Evolutionary conservation across 2,329 filamentous ascomycete genomes (phyloP).

Genomic region (Stagonosporopsis chrysanthemi): DNA sequence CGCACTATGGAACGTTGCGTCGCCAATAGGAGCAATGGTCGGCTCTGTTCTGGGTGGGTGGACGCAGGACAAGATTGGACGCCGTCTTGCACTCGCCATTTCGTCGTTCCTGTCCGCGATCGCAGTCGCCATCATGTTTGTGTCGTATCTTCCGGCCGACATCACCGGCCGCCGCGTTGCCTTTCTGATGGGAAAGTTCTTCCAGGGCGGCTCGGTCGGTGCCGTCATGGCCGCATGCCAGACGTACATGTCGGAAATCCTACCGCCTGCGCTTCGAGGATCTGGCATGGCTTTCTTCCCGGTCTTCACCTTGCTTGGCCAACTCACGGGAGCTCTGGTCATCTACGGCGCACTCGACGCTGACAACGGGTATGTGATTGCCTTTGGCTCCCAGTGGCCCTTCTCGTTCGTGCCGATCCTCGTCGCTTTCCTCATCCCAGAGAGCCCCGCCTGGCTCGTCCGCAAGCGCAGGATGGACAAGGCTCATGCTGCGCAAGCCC

Average conservation of each 20-base stretch:
- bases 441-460: slow-evolving; percentile 60
- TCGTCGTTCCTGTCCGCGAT: slow-evolving; percentile 38
- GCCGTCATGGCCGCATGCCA: slow-evolving; percentile 50
- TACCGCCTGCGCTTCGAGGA: slow-evolving; percentile 56
- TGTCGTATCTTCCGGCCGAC: slow-evolving; percentile 35
- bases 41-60: slow-evolving; percentile 38
- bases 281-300: slow-evolving; percentile 60
- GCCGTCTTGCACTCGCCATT: slow-evolving; percentile 31
- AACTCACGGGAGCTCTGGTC: slow-evolving; percentile 54
- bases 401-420: slow-evolving; percentile 55
- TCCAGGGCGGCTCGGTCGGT: slow-evolving; percentile 57
- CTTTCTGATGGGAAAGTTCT: slow-evolving; percentile 57
- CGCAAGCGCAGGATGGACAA: slow-evolving; percentile 51
- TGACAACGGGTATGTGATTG: slow-evolving; percentile 50
- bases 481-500: slow-evolving; percentile 57
- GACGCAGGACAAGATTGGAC: slow-evolving; percentile 38
- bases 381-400: slow-evolving; percentile 56
- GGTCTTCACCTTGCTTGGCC: slow-evolving; percentile 58
- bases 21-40: slow-evolving; percentile 37
- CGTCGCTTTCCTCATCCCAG: slow-evolving; percentile 57
- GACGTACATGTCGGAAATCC: slow-evolving; percentile 62
- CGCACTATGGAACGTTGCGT: slow-evolving; percentile 38
- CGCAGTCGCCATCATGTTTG: slow-evolving; percentile 40
- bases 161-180: slow-evolving; percentile 35
- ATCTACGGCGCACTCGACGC: slow-evolving; percentile 47